Conservation (phyloP, 805 yeast genomes). For the Metschnikowia chrysomelidarum region DNA sequence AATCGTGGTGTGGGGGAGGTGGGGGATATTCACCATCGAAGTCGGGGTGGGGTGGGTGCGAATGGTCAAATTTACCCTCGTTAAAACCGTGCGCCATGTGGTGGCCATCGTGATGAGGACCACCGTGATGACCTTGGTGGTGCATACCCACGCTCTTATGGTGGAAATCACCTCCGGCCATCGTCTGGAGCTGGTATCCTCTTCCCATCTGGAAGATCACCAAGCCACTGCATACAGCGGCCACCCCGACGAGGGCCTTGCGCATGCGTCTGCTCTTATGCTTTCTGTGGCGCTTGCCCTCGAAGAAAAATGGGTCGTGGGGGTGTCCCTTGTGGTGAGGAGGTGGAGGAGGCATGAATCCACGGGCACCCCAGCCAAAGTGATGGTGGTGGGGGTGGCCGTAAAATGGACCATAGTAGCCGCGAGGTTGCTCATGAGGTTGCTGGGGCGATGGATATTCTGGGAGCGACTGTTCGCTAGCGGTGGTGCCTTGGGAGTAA, state of each 20-base stretch:
- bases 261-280: constrained; percentile 1
- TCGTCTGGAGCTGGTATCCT: constrained; percentile 11
- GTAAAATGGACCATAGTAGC: neutral
- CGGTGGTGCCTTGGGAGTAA: constrained; percentile 3
- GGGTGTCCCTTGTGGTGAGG: constrained; percentile 7
- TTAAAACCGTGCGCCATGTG: neutral
- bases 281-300: constrained; percentile 3
- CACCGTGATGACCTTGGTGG: constrained; percentile 5
- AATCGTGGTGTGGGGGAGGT: neutral
- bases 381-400: constrained; percentile 1
- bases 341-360: constrained; percentile 9
- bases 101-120: constrained; percentile 4
- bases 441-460: constrained; percentile 5
- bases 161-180: constrained; percentile 2
- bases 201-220: constrained; percentile 19
- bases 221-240: constrained; percentile 15
- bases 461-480: constrained; percentile 6
- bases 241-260: constrained; percentile 10
- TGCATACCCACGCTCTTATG: neutral
- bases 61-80: neutral
- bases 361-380: neutral
- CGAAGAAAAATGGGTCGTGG: constrained; percentile 13
- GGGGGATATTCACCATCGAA: neutral
- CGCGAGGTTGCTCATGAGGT: neutral
- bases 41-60: neutral